Evolutionary conservation across 2,329 filamentous ascomycete genomes (phyloP), one percentile per base, ranked within the genome.

Genomic region (Lasiodiplodia gonubiensis): DNA sequence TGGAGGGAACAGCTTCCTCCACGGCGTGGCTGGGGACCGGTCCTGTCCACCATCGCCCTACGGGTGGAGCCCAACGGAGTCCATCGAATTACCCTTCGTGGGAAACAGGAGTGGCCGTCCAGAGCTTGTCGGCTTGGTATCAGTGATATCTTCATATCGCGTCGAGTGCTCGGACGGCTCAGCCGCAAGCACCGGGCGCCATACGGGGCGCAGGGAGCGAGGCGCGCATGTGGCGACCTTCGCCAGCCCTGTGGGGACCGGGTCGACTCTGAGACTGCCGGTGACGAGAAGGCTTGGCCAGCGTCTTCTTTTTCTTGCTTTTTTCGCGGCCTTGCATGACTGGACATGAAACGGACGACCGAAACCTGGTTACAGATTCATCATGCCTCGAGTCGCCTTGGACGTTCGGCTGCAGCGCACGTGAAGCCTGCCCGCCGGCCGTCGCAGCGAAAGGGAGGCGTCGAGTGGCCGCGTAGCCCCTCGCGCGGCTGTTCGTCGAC

Each of bases 351-450:
- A 63, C 59, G 59, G 59, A 63, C 59, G 49, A 21, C 39, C 59
- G 59, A 63, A 63, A 63, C 59, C 59, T 33, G 59, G 59, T 63
- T 63, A 63, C 59, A 63, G 59, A 63, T 63, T 63, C 59, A 63
- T 51, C 59, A 63, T 46, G 59, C 30, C 46, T 33, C 42, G 42
- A 63, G 42, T 51, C 46, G 46, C 30, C 30, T 14, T 25, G 21
- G 18, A 59, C 4, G 21, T 30, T 21, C 4, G 59, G 39, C 57
- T 30, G 57, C 39, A 35, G 39, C 18, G 59, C 46, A 51, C 59
- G 46, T 51, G 59, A 51, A 39, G 39, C 16, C 55, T 30, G 23
- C 37, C 55, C 6, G 8, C 18, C 8, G 10, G 27, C 54, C 54
- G 3, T 25, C 23, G 18, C 25, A 35, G 52, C 59, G 27, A 51